Evolutionary conservation across 345 rosid species (phyloP).

Genomic region (Populus pruinosa): DNA sequence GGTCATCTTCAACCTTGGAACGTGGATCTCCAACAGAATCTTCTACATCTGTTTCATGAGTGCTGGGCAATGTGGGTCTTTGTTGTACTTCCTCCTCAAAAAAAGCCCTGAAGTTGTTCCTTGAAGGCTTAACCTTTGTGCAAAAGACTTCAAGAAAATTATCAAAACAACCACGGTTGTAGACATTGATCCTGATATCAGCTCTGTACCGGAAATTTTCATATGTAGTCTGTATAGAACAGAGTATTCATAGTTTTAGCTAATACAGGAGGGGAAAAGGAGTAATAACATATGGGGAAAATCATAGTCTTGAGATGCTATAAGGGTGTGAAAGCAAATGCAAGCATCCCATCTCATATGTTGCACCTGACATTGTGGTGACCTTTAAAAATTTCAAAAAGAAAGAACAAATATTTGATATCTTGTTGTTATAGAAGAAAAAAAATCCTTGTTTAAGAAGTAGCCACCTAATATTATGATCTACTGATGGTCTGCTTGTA

Average conservation of each 20-base stretch:
- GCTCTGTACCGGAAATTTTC: slow-evolving; percentile 89
- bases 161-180: slow-evolving; percentile 50
- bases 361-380: too few species aligned
- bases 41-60: slow-evolving; percentile 51
- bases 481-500: too few species aligned
- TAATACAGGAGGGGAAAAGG: not conserved
- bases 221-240: slow-evolving; percentile 78
- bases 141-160: slow-evolving; percentile 80
- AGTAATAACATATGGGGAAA: not conserved
- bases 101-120: slow-evolving; percentile 67
- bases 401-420: too few species aligned
- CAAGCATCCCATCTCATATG: not conserved
- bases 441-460: too few species aligned
- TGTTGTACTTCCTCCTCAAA: slow-evolving; percentile 54
- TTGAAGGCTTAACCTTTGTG: slow-evolving; percentile 66
- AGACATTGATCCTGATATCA: slow-evolving; percentile 61
- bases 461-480: too few species aligned
- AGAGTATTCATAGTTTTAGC: slow-evolving; percentile 10
- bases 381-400: too few species aligned
- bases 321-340: not conserved
- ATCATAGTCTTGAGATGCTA: not conserved
- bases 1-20: slow-evolving; percentile 86
- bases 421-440: too few species aligned
- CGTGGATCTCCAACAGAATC: slow-evolving; percentile 54
- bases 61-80: slow-evolving; percentile 42